Base-by-base conservation (phyloP, 805 yeast species). In the Zygosaccharomyces pseudorouxii region DNA sequence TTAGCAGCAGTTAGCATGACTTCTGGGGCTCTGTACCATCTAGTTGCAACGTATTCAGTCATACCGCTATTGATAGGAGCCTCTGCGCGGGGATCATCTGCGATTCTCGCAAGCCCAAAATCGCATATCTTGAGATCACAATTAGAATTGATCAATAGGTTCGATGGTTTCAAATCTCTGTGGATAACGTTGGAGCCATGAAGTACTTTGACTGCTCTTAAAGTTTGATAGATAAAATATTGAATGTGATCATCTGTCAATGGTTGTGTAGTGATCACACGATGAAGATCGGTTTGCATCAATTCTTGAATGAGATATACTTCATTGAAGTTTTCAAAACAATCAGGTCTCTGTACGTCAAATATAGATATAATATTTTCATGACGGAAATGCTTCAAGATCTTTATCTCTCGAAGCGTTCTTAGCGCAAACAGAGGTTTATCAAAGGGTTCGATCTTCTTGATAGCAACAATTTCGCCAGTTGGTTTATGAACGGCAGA, bases 21-120 rank as follows among this genome's bases (percentile, higher is more conserved):
- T 60, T 92, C 98, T 0, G 98, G 98, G 0, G 98, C 98, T 48
- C 98, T 75, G 68, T 92, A 92, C 97, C 98, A 92, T 55, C 98
- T 74, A 3, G 98, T 92, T 8, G 98, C 98, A 38, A 92, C 98
- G 64, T 92, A 92, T 68, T 92, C 98, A 2, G 98, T 92, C 95
- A 92, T 85, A 1, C 64, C 63, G 47, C 54, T 55, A 9, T 54
- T 52, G 35, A 51, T 52, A 30, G 50, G 50, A n/a, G 50, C 44
- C n/a, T 51, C 53, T 7, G 50, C 43, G 3, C 47, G 55, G 4
- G 40, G 86, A 49, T 47, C 46, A 18, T 54, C 57, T 20, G 66
- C 70, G 36, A 71, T 68, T 44, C 77, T 71, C 1, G 98, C 97
- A 39, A 92, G 74, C 0, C 98, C 98, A 67, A 92, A 92, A 68